Evolutionary conservation across 805 yeast species (phyloP).

Genomic region (Nakazawaea sp.): DNA sequence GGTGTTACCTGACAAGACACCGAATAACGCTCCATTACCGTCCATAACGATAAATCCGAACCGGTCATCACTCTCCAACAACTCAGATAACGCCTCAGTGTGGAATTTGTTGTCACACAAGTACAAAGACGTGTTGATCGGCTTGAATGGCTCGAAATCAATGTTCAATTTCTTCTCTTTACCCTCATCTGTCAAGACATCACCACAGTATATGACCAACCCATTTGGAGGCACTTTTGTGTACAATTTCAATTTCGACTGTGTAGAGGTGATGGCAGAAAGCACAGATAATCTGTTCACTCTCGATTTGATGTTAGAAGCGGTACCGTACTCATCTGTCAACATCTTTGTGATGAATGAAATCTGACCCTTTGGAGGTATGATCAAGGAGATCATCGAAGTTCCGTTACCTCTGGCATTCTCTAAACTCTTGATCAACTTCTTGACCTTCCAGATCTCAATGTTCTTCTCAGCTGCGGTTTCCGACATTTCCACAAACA

Average conservation of each 20-base stretch:
- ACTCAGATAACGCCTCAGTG: conserved; percentile 92
- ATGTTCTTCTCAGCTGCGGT: conserved; percentile 92
- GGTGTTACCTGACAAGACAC: conserved; percentile 92
- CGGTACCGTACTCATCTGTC: conserved; percentile 98
- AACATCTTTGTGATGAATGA: conserved; percentile 83
- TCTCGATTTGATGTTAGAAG: conserved; percentile 95
- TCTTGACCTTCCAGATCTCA: conserved; percentile 98
- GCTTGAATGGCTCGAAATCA: conserved; percentile 98
- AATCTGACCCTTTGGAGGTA: conserved; percentile 94
- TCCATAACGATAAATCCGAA: conserved; percentile 99
- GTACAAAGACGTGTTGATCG: conserved; percentile 94
- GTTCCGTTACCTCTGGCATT: conserved; percentile 98
- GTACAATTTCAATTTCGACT: conserved; percentile 89
- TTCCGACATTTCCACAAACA: conserved; percentile 26
- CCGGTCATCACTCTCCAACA: conserved; percentile 90
- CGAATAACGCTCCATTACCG: conserved; percentile 97
- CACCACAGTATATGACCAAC: conserved; percentile 96
- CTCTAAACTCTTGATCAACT: conserved; percentile 81
- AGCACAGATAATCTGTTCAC: conserved; percentile 93
- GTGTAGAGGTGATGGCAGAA: conserved; percentile 97
- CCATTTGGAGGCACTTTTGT: conserved; percentile 91
- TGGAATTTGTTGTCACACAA: conserved; percentile 98
- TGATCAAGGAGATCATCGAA: conserved; percentile 94
- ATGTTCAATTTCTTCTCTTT: conserved; percentile 94
- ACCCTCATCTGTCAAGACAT: conserved; percentile 93